Evolutionary conservation across 306 rosid genomes (phyloP).

Genomic region (Fagus sylvatica): DNA sequence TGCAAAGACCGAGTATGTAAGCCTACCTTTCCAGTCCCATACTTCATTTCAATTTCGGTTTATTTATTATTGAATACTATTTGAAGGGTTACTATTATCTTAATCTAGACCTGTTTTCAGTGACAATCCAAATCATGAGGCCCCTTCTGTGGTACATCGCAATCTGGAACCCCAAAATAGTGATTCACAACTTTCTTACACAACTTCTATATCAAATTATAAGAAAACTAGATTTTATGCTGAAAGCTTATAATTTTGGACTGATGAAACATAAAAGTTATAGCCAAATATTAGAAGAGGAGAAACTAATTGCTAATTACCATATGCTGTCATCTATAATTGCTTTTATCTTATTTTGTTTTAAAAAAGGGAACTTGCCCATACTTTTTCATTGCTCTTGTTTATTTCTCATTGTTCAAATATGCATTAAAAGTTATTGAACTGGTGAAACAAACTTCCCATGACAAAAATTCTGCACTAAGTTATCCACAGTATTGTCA

Average conservation of each 20-base stretch:
- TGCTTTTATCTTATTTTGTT: not conserved
- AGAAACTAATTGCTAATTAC: not conserved
- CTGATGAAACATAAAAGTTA: not conserved
- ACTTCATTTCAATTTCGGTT: not conserved
- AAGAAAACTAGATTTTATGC: not conserved
- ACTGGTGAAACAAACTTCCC: not conserved
- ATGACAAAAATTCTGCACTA: not conserved
- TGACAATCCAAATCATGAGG: not conserved
- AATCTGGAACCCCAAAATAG: not conserved
- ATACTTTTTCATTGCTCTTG: slow-evolving; percentile 1
- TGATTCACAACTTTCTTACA: not conserved
- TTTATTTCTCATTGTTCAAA: not conserved
- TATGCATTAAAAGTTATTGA: not conserved
- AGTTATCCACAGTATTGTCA: not conserved
- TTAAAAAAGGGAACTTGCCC: not conserved
- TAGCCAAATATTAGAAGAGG: not conserved
- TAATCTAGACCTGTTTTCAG: not conserved
- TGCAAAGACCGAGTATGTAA: not conserved
- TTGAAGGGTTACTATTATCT: not conserved
- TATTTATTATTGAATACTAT: not conserved
- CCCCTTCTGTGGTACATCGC: not conserved
- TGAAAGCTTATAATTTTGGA: not conserved
- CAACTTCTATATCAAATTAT: not conserved
- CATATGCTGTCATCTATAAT: not conserved
- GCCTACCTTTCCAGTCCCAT: not conserved